Conservation (phyloP, 2,329 filamentous ascomycete species). For the Tothia fuscella region DNA sequence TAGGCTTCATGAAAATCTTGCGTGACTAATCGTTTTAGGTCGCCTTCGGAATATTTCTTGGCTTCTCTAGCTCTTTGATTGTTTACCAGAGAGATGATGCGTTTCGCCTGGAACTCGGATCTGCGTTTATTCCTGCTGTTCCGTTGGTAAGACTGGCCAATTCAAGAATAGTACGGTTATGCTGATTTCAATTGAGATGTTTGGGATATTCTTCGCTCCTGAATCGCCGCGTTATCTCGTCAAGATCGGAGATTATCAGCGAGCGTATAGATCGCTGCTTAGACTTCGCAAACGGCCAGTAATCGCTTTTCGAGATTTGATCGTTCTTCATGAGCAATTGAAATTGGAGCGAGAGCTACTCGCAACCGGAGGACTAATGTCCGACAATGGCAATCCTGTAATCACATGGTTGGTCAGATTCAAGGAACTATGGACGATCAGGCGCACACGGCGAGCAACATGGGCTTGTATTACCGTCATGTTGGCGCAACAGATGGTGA, state of each 20-base stretch:
- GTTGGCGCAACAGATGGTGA: too few relatives aligned
- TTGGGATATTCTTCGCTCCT: conserved; percentile 20
- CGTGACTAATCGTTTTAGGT: too few relatives aligned
- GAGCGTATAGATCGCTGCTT: background rate
- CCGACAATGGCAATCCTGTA: background rate
- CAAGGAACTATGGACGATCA: background rate
- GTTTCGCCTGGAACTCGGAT: background rate
- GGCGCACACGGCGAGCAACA: background rate
- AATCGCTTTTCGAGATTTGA: background rate
- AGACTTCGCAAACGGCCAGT: background rate
- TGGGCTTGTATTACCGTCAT: background rate
- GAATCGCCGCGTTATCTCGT: conserved; percentile 27
- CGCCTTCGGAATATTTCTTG: background rate
- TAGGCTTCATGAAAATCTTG: too few relatives aligned
- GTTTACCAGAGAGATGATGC: background rate
- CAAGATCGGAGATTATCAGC: conserved; percentile 17
- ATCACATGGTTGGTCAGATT: background rate
- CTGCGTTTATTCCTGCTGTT: background rate
- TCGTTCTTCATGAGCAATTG: background rate
- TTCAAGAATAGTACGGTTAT: too few relatives aligned
- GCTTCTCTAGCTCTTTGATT: background rate
- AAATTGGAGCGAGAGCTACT: background rate
- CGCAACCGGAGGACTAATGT: background rate
- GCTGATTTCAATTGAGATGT: too few relatives aligned
- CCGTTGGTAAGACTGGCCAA: too few relatives aligned